Conservation (phyloP, 1,284 basidiomycete genomes). For the Cyathus pygmaeus region DNA sequence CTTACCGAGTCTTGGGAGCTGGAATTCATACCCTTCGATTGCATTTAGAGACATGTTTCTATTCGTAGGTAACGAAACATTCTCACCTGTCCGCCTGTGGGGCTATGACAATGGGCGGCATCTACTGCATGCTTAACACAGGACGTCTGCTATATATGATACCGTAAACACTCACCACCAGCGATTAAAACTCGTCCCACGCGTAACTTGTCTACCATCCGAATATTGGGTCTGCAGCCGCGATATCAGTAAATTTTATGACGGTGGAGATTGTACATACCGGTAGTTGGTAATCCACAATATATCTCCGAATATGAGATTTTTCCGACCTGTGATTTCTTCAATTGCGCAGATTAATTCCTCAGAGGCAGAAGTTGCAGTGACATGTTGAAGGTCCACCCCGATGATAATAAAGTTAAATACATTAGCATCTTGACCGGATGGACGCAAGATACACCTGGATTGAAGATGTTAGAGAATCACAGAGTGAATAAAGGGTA, state of each 20-base stretch:
- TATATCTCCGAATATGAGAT: background rate
- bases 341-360: background rate
- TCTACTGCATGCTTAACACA: conserved; percentile 8
- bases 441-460: background rate
- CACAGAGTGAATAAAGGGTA: no score
- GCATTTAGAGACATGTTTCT: background rate
- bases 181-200: conserved; percentile 26
- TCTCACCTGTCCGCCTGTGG: conserved; percentile 27
- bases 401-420: background rate
- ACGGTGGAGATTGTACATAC: background rate
- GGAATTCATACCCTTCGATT: conserved; percentile 46
- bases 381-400: background rate
- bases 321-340: background rate
- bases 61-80: background rate
- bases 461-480: no score
- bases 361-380: background rate
- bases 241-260: background rate
- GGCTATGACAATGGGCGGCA: conserved; percentile 32
- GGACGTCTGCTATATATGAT: background rate
- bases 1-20: conserved; percentile 46
- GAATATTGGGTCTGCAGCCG: conserved; percentile 19
- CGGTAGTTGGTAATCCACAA: background rate
- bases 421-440: background rate
- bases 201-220: background rate
- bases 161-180: conserved; percentile 37